phyloP scores from a whole-genome alignment of 2,329 filamentous ascomycete genomes.

The Cercospora canescens region DNA sequence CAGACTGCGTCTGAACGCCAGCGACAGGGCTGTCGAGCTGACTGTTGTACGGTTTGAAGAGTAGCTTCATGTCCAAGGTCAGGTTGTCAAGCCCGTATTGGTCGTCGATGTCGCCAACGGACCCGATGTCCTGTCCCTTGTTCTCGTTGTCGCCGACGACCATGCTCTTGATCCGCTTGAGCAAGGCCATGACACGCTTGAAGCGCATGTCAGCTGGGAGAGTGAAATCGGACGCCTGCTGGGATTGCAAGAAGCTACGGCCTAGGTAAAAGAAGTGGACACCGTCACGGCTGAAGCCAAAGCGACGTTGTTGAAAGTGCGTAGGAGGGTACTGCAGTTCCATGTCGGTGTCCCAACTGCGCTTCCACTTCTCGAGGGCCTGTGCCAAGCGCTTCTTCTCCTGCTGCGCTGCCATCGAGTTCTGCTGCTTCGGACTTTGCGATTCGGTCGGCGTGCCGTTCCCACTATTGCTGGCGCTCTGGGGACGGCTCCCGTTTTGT shows the following conservation, averaged over 20 bases:
- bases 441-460: conserved; percentile 44
- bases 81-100: conserved; percentile 61
- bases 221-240: conserved; percentile 49
- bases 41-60: conserved; percentile 62
- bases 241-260: conserved; percentile 62
- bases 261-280: conserved; percentile 74
- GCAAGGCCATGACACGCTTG: conserved; percentile 58
- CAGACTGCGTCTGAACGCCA: conserved; percentile 32
- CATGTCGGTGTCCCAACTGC: conserved; percentile 70
- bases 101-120: conserved; percentile 67
- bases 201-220: conserved; percentile 60
- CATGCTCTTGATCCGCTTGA: conserved; percentile 62
- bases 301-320: conserved; percentile 56
- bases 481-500: conserved; percentile 37
- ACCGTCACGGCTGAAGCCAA: conserved; percentile 70
- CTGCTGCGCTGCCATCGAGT: conserved; percentile 49
- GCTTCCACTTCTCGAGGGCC: conserved; percentile 72
- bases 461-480: conserved; percentile 36
- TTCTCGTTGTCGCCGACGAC: conserved; percentile 63
- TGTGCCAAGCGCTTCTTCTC: conserved; percentile 48
- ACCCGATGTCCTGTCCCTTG: conserved; percentile 67
- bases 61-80: conserved; percentile 69
- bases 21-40: conserved; percentile 36
- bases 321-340: conserved; percentile 63
- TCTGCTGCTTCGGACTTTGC: conserved; percentile 43